Base-by-base conservation (phyloP, 1,284 basidiomycete genomes). In the Fomes fomentarius region DNA sequence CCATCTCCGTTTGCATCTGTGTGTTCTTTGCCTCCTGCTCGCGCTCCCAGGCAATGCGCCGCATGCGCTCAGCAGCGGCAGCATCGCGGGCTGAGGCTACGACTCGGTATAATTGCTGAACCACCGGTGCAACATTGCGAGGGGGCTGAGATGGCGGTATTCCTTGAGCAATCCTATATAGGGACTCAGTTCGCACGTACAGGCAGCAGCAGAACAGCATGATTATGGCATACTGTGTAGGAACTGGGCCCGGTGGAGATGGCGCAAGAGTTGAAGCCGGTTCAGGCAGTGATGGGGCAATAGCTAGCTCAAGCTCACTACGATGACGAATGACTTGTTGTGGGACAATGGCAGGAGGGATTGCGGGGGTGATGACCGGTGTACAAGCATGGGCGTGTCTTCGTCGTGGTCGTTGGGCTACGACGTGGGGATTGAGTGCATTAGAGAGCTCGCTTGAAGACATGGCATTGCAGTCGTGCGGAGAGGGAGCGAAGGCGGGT, bases 371-470 rank as follows among this genome's bases (percentile, higher is more conserved):
- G 19, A 12, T 33, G 11, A 49, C 15, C 17, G 33, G 42, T 9
- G 19, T 33, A 4, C 46, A 14, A 17, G 44, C 19, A 9, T 26
- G 66, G 39, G 50, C 67, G 70, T 60, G 60, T 34, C 51, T 58
- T 31, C 17, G 50, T 57, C 50, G 60, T 62, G 48, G 60, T 63
- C 55, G 71, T 57, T 57, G 76, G 60, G 45, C 79, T 47, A 74
- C 76, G 56, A 80, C 75, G 63, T 82, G 74, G 9, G 87, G 87
- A 67, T 90, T 90, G 63, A 90, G 83, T 19, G 88, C 88, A 67
- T 90, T 83, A 3, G 83, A 85, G 51, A 90, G 81, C 69, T 89
- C 87, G 73, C 86, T 90, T 60, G 83, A 80, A 61, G 82, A 67
- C 74, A 75, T 73, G 41, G 64, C 60, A 69, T 63, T 53, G 52